phyloP scores from a whole-genome alignment of 495 filamentous ascomycete species.

The Aspergillus incahuasiensis region DNA sequence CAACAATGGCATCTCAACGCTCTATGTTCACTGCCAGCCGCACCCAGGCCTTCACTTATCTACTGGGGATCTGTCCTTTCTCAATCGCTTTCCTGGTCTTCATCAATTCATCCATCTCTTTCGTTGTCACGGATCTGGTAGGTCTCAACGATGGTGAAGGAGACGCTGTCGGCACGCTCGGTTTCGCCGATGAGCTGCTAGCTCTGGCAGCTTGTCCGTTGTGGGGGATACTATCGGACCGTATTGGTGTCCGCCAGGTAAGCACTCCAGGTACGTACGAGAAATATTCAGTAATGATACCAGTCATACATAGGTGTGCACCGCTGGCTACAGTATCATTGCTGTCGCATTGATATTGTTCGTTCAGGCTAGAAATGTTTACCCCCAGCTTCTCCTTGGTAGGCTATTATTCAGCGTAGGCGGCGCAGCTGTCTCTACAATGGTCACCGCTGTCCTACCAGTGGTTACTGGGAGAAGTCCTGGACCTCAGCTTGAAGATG shows the following conservation, averaged over 20 bases:
- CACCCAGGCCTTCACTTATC: constrained; percentile 75
- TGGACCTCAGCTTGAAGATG: constrained; percentile 24
- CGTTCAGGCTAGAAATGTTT: constrained; percentile 81
- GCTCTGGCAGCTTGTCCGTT: constrained; percentile 84
- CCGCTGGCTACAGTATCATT: constrained; percentile 74
- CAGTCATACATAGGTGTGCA: constrained; percentile 53
- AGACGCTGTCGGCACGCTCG: constrained; percentile 86
- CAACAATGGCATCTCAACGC: constrained; percentile 32
- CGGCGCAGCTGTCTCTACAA: constrained; percentile 87
- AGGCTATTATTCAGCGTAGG: constrained; percentile 86
- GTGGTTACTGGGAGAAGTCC: constrained; percentile 64
- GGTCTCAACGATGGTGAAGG: constrained; percentile 72
- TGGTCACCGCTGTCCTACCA: constrained; percentile 94
- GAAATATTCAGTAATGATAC: neutral
- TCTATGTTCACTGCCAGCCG: constrained; percentile 58
- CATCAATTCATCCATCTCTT: constrained; percentile 88
- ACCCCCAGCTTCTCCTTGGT: constrained; percentile 83
- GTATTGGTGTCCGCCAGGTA: constrained; percentile 72
- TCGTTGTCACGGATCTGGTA: constrained; percentile 89
- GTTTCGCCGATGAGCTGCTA: constrained; percentile 92
- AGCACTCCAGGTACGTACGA: constrained; percentile 8
- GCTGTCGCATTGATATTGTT: constrained; percentile 71
- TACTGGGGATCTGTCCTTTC: constrained; percentile 86
- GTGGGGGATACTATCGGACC: constrained; percentile 90
- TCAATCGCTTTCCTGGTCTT: constrained; percentile 97